These are phyloP conservation scores for Kernera saxatilis DNA, from an alignment of 345 rosid species.

Conservation along the genomic window DNA sequence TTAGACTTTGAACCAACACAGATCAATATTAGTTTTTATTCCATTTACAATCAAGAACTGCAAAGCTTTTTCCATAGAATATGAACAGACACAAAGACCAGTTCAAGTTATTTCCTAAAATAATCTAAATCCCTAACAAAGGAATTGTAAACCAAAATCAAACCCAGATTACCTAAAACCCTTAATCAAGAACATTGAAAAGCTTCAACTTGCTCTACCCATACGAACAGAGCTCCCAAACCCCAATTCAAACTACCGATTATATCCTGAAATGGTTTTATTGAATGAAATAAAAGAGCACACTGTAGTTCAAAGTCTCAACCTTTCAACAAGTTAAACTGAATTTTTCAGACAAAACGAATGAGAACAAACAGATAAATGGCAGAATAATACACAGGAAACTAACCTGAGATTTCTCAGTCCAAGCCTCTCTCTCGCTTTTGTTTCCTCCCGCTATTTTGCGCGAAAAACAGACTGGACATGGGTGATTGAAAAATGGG, in stretches of 20 bases:
- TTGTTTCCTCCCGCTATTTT: not conserved
- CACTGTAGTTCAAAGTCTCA: not conserved
- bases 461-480: not conserved
- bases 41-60: not conserved
- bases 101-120: not conserved
- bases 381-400: conserved; percentile 5
- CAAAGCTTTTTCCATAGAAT: not conserved
- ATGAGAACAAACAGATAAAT: not conserved
- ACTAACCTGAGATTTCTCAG: conserved; percentile 12
- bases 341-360: not conserved
- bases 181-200: conserved; percentile 8
- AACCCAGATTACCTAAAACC: not conserved
- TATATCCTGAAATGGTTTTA: not conserved
- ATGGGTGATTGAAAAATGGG: not conserved
- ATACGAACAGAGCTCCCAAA: not conserved
- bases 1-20: not conserved
- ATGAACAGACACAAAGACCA: not conserved
- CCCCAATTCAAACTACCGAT: conserved; percentile 4
- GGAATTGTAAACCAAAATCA: not conserved
- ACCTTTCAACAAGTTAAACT: not conserved
- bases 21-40: not conserved
- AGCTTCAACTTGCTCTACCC: not conserved
- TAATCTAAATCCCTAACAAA: conserved; percentile 7
- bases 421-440: not conserved
- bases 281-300: not conserved